Base-by-base conservation (phyloP, 768 basidiomycete species). In the Lentinula sp. region DNA sequence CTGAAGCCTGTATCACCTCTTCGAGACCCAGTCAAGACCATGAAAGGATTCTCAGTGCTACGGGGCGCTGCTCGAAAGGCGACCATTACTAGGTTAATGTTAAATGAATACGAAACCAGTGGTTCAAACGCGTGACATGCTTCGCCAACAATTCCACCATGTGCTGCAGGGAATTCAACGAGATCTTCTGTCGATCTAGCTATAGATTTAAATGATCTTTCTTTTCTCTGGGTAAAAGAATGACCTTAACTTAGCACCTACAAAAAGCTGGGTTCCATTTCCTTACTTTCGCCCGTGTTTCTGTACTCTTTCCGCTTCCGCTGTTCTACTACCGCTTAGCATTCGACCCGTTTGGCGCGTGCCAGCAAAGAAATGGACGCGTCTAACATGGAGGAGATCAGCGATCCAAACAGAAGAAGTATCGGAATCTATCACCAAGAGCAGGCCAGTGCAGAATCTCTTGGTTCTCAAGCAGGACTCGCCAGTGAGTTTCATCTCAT, bases 361-460 rank as follows among this genome's bases (percentile, higher is more conserved):
- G 3, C 20, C 39, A 56, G 33, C 15, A 23, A 51, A 4, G 3
- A 43, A 23, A 5, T 18, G 1, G 43, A 43, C 55, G 55, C 55
- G 55, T 56, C 41, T 9, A 56, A 33, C 41, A 79, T 77, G 76
- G 75, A 77, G 61, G 67, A 75, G 62, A 61, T 64, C 57, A 46
- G 20, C 20, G 66, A 60, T 50, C 69, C 71, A 58, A 72, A 72
- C 46, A 69, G 76, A 56, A 73, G 67, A 50, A 76, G 71, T 59
- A 78, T 76, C 62, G 73, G 73, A 41, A 64, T 76, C 37, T 74
- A 74, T 62, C 70, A 72, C 20, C 56, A 66, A 46, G 62, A 67
- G 56, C 43, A 70, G 52, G 67, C 68, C 57, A 73, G 72, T 62
- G 68, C 63, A 42, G 69, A 68, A 6, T 75, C 72, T 62, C 66